Evolutionary conservation across 208 protist species (phyloP), one percentile per base, ranked within the genome.

Genomic region (Leishmania arabica): DNA sequence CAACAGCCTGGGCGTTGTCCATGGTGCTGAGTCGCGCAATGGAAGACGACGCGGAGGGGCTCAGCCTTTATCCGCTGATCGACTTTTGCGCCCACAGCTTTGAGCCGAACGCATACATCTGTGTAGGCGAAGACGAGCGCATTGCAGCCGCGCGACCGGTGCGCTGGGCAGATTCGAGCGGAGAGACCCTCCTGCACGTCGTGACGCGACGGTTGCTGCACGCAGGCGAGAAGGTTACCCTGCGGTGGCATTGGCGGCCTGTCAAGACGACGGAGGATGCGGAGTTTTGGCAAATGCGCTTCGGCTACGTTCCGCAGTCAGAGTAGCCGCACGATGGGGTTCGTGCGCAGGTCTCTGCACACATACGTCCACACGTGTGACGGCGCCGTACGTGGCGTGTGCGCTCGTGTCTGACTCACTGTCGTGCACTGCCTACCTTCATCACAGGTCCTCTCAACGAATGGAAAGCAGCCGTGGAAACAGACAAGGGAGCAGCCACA

Each of bases 1-100:
- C 90, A 24, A 86, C 87, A 21, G 77, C 90, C 54, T 98, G 95
- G 95, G 95, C 83, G 49, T 73, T 96, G 53, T 96, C 93, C 5
- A 96, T 96, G 92, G 93, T 84, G 70, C 87, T 98, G 34, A 85
- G 93, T 21, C 86, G 93, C 0, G 83, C 85, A 27, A 80, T 96
- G 68, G 80, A 88, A 21, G 84, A 92, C 80, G 89, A 92, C 79
- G 75, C 82, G 17, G 89, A 89, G n/a, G 88, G 81, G 31, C 86
- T 92, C 34, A 87, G 85, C 4, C 65, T 97, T 62, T 92, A 92
- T 70, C 94, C 94, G 64, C 79, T 97, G 34, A 90, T 97, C 78
- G 94, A 97, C 84, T 95, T 97, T 64, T 95, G 88, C 86, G 71
- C 86, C 11, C 94, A 96, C 84, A 93, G 88, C 82, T 89, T 81